phyloP scores from a whole-genome alignment of 768 basidiomycete species.

The Lactarius hengduanensis region DNA sequence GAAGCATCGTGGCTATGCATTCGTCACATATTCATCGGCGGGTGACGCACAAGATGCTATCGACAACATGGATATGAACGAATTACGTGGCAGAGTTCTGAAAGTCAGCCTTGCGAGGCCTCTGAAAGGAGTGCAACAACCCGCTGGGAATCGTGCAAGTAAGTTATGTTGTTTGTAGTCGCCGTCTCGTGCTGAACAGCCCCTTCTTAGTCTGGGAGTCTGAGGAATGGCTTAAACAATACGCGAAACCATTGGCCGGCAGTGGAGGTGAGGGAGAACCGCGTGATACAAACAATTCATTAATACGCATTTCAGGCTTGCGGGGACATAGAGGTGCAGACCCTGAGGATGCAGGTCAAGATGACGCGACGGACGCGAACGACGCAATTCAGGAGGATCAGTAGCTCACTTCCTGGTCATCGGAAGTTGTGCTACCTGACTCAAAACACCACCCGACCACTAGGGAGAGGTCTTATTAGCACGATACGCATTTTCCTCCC shows the following conservation, averaged over 20 bases:
- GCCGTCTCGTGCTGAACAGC: slow-evolving; percentile 5
- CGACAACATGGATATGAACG: slow-evolving; percentile 98
- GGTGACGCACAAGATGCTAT: slow-evolving; percentile 94
- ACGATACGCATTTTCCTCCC: slow-evolving; percentile 5
- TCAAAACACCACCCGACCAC: neutral
- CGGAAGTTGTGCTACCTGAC: slow-evolving; percentile 7
- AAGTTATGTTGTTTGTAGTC: slow-evolving; percentile 35
- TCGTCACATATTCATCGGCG: slow-evolving; percentile 79
- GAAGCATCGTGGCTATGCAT: slow-evolving; percentile 94
- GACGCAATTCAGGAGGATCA: slow-evolving; percentile 52
- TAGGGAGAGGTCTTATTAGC: slow-evolving; percentile 6
- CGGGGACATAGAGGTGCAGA: slow-evolving; percentile 45
- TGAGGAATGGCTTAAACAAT: slow-evolving; percentile 86
- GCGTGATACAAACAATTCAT: neutral
- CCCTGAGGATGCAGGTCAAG: slow-evolving; percentile 28
- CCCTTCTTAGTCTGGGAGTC: slow-evolving; percentile 84
- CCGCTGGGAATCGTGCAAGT: slow-evolving; percentile 73
- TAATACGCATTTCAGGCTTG: slow-evolving; percentile 36
- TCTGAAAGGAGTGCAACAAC: slow-evolving; percentile 64
- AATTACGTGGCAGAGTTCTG: slow-evolving; percentile 69
- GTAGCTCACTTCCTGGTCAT: slow-evolving; percentile 43
- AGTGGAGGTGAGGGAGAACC: slow-evolving; percentile 56
- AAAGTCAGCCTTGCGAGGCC: slow-evolving; percentile 87
- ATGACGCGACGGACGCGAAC: slow-evolving; percentile 35
- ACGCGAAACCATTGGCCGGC: slow-evolving; percentile 74